phyloP scores from a whole-genome alignment of 2,329 filamentous ascomycete genomes.

The Aspergillus quadrilineatus region DNA sequence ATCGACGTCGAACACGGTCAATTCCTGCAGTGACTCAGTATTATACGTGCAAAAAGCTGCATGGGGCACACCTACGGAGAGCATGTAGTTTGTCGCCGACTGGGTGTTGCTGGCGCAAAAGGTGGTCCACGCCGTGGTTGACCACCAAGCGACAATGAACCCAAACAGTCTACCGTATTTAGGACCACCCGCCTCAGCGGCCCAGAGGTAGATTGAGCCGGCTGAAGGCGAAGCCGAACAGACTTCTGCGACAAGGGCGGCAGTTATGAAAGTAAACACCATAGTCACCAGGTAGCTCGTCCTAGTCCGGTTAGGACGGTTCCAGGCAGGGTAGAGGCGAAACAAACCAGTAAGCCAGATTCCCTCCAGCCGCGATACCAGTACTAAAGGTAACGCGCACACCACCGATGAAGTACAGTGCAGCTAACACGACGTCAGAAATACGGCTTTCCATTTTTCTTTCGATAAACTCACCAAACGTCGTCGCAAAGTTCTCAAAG shows the following conservation, averaged over 20 bases:
- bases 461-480: slow-evolving; percentile 49
- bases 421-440: slow-evolving; percentile 44
- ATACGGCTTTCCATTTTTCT: slow-evolving; percentile 33
- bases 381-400: slow-evolving; percentile 63
- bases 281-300: slow-evolving; percentile 61
- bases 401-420: slow-evolving; percentile 61
- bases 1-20: slow-evolving; percentile 56
- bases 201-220: slow-evolving; percentile 62
- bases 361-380: slow-evolving; percentile 61
- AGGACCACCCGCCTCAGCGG: slow-evolving; percentile 58
- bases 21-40: slow-evolving; percentile 43
- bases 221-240: slow-evolving; percentile 60
- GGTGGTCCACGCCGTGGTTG: slow-evolving; percentile 62
- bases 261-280: slow-evolving; percentile 61
- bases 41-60: not conserved
- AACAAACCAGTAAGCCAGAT: slow-evolving; percentile 58
- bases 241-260: slow-evolving; percentile 60
- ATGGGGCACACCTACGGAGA: slow-evolving; percentile 41
- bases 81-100: slow-evolving; percentile 53
- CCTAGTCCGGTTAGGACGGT: slow-evolving; percentile 35
- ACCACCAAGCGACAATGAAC: slow-evolving; percentile 65
- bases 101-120: slow-evolving; percentile 58
- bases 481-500: slow-evolving; percentile 60
- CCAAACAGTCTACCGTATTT: slow-evolving; percentile 57
- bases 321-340: not conserved